A percentile compares a stretch with the other conserved stretches of the same genome.
Evolutionary conservation across 2,329 filamentous ascomycete genomes (phyloP).

Genomic region (Sporothrix protearum): DNA sequence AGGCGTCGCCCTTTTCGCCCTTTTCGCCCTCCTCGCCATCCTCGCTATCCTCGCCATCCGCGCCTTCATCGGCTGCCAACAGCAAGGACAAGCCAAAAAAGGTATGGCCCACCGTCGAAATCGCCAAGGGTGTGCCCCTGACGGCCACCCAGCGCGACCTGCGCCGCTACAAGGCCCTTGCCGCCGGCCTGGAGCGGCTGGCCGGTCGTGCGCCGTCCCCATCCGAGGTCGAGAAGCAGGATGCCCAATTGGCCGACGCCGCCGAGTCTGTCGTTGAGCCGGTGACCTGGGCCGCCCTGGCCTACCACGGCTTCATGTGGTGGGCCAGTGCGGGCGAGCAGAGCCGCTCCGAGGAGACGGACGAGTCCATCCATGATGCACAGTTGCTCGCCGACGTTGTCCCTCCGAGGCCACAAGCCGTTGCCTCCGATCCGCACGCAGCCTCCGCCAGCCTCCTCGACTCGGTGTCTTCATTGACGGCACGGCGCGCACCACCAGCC

Average conservation of each 20-base stretch:
- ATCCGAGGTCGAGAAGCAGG: conserved; percentile 31
- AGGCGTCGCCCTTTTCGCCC: background rate
- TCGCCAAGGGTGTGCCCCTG: conserved; percentile 59
- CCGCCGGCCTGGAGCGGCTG: conserved; percentile 57
- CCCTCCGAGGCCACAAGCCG: conserved; percentile 29
- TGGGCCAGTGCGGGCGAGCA: conserved; percentile 82
- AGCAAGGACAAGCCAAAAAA: conserved; percentile 55
- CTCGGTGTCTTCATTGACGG: conserved; percentile 47
- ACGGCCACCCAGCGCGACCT: conserved; percentile 89
- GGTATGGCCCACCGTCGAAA: conserved; percentile 73
- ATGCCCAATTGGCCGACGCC: conserved; percentile 44
- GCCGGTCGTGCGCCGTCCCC: conserved; percentile 20
- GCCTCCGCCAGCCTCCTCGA: conserved; percentile 35
- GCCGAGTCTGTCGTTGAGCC: conserved; percentile 60
- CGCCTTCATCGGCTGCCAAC: conserved; percentile 37
- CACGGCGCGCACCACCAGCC: conserved; percentile 32
- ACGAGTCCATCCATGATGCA: conserved; percentile 54
- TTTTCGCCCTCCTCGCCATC: no score
- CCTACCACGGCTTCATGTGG: conserved; percentile 83
- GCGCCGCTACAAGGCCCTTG: conserved; percentile 69
- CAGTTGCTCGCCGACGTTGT: conserved; percentile 53
- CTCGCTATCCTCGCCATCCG: background rate
- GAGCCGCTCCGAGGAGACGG: conserved; percentile 56
- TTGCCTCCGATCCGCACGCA: background rate
- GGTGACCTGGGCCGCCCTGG: conserved; percentile 66